Percentiles rank a stretch among this genome's conserved stretches.
These are phyloP conservation scores for Opeltia flavorubescens DNA, from an alignment of 495 filamentous ascomycete species.

Conservation along the genomic window DNA sequence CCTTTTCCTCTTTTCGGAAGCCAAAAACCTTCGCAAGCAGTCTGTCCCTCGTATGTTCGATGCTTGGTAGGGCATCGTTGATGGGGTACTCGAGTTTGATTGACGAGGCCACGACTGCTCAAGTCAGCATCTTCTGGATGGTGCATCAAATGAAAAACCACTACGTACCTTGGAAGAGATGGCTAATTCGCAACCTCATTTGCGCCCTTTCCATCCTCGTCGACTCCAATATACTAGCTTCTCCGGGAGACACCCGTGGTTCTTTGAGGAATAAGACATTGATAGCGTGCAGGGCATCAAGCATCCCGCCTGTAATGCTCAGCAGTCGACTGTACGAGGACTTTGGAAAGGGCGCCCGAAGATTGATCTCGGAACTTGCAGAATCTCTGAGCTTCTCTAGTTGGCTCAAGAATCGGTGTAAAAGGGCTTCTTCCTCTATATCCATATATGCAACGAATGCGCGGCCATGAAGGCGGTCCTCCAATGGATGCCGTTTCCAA, in stretches of 20 bases:
- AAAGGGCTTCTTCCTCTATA: conserved; percentile 60
- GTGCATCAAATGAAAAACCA: neutral
- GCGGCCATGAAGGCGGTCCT: conserved; percentile 44
- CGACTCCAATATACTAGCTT: conserved; percentile 61
- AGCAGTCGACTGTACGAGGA: conserved; percentile 56
- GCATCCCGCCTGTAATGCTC: conserved; percentile 61
- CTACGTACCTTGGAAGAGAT: conserved; percentile 67
- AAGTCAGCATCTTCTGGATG: conserved; percentile 8
- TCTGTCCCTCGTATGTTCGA: conserved; percentile 64
- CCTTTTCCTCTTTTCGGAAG: conserved; percentile 59
- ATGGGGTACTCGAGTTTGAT: conserved; percentile 89
- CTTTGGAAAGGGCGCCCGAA: conserved; percentile 71
- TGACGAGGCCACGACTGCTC: conserved; percentile 68
- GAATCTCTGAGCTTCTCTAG: conserved; percentile 61
- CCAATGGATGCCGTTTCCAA: conserved; percentile 90
- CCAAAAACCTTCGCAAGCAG: conserved; percentile 80
- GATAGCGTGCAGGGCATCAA: conserved; percentile 92
- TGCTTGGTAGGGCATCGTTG: conserved; percentile 72
- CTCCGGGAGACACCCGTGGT: conserved; percentile 59
- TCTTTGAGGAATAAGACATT: conserved; percentile 81
- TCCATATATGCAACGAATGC: conserved; percentile 57
- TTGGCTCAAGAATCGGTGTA: conserved; percentile 45
- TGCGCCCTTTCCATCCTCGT: conserved; percentile 68
- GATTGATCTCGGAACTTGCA: conserved; percentile 67
- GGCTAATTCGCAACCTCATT: conserved; percentile 74